Percentiles rank a stretch among this genome's conserved stretches.
These are phyloP conservation scores for Peterozyma xylosa DNA, from an alignment of 805 yeast species.

Conservation along the genomic window DNA sequence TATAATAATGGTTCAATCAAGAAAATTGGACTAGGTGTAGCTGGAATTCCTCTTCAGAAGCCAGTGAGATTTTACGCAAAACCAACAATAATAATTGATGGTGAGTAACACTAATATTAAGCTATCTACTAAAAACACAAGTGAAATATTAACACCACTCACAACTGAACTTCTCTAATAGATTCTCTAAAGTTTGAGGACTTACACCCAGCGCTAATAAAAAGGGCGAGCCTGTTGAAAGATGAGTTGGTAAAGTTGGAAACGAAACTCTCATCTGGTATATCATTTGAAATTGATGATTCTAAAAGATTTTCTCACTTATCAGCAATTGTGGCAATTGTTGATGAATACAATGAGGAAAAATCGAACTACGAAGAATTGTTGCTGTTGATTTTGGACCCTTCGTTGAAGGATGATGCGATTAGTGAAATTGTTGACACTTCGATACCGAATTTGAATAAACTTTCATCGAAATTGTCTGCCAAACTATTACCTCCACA, in stretches of 20 bases:
- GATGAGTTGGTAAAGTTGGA: slow-evolving; percentile 35
- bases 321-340: slow-evolving; percentile 33
- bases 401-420: slow-evolving; percentile 51
- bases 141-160: no score
- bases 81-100: no score
- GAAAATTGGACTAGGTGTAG: no score
- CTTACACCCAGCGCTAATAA: slow-evolving; percentile 44
- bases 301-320: slow-evolving; percentile 43
- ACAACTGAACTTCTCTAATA: no score
- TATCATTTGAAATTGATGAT: slow-evolving; percentile 34
- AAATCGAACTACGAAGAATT: slow-evolving; percentile 25
- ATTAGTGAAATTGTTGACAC: slow-evolving; percentile 43
- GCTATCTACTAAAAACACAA: no score
- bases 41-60: no score
- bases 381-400: slow-evolving; percentile 35
- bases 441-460: slow-evolving; percentile 33
- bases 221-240: slow-evolving; percentile 35
- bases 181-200: slow-evolving; percentile 6
- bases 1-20: no score
- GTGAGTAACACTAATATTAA: no score
- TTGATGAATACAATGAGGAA: slow-evolving; percentile 26
- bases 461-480: slow-evolving; percentile 39
- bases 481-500: slow-evolving; percentile 65
- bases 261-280: slow-evolving; percentile 30
- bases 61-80: no score